These are phyloP conservation scores for Kurtzmaniella quercitrusa DNA, from an alignment of 1,139 yeast genomes.

Conservation along the genomic window DNA sequence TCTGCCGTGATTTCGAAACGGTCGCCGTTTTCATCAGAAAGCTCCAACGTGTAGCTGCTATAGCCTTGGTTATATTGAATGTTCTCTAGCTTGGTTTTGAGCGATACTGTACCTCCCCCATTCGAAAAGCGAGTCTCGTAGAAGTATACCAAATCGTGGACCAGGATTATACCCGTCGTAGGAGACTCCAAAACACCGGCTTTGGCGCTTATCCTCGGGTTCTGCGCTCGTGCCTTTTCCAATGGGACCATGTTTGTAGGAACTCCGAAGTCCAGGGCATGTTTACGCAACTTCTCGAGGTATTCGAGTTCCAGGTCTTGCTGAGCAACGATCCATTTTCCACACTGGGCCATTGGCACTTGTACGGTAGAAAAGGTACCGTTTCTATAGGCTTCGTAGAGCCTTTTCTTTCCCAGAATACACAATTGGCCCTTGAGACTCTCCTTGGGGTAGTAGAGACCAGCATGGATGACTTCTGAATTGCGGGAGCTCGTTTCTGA, in stretches of 20 bases:
- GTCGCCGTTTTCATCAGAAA: constrained; percentile 34
- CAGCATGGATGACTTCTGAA: constrained; percentile 92
- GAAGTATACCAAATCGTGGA: constrained; percentile 68
- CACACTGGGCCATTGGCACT: constrained; percentile 61
- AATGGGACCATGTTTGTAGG: constrained; percentile 55
- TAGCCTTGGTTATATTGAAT: constrained; percentile 24
- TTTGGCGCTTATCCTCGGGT: constrained; percentile 65
- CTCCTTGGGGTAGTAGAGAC: constrained; percentile 70
- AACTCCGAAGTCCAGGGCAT: constrained; percentile 50
- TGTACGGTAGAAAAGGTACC: constrained; percentile 27
- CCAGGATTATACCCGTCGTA: constrained; percentile 78
- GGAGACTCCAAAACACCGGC: constrained; percentile 71
- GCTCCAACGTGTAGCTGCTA: constrained; percentile 21
- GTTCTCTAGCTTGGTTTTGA: constrained; percentile 53
- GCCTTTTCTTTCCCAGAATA: constrained; percentile 63
- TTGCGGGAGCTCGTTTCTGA: constrained; percentile 82
- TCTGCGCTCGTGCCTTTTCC: constrained; percentile 38
- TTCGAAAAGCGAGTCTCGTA: constrained; percentile 49
- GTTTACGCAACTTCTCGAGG: constrained; percentile 48
- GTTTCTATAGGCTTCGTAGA: constrained; percentile 48
- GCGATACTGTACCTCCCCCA: constrained; percentile 60
- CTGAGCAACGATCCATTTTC: constrained; percentile 90
- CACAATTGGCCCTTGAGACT: constrained; percentile 68
- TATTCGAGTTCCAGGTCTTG: constrained; percentile 57
- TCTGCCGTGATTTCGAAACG: constrained; percentile 47